Conservation (phyloP, 441 rosid genomes). For the Aleurites moluccanus region DNA sequence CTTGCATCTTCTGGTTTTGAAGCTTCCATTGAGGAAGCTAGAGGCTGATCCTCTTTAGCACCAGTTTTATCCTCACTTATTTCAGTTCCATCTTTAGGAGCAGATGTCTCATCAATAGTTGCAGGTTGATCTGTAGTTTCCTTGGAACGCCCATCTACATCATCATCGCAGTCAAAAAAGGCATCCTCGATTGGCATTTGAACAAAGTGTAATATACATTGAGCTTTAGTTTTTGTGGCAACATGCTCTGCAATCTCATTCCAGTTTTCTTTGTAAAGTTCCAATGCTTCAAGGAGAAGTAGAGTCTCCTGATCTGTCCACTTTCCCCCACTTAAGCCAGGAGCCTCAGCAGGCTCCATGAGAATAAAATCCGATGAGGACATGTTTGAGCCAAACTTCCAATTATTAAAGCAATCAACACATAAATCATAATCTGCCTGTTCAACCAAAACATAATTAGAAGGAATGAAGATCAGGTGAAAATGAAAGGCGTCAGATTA, state of each 20-base stretch:
- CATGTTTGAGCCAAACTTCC: slow-evolving; percentile 89
- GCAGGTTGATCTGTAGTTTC: slow-evolving; percentile 40
- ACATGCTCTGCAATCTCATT: slow-evolving; percentile 99
- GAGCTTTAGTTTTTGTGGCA: slow-evolving; percentile 94
- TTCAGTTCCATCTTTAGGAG: slow-evolving; percentile 52
- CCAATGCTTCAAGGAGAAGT: slow-evolving; percentile 95
- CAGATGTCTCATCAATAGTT: slow-evolving; percentile 40
- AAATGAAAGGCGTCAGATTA: neutral
- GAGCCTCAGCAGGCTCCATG: slow-evolving; percentile 89
- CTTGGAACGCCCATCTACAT: slow-evolving; percentile 38
- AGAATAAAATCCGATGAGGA: slow-evolving; percentile 91
- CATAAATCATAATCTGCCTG: slow-evolving; percentile 99
- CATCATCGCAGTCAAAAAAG: slow-evolving; percentile 55
- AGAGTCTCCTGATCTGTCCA: slow-evolving; percentile 99
- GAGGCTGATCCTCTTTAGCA: slow-evolving; percentile 46
- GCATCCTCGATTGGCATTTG: slow-evolving; percentile 97
- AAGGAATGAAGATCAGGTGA: slow-evolving; percentile 16
- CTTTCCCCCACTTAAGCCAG: slow-evolving; percentile 78
- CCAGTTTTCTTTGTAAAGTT: slow-evolving; percentile 94
- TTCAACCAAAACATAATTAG: slow-evolving; percentile 42
- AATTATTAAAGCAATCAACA: slow-evolving; percentile 80
- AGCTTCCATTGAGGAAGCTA: slow-evolving; percentile 45
- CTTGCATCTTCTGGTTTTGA: slow-evolving; percentile 51
- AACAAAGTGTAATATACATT: slow-evolving; percentile 94
- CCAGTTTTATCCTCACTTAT: slow-evolving; percentile 44